Evolutionary conservation across 2,329 filamentous ascomycete genomes (phyloP), one percentile per base, ranked within the genome.

Genomic region (Aspergillus chevalieri): DNA sequence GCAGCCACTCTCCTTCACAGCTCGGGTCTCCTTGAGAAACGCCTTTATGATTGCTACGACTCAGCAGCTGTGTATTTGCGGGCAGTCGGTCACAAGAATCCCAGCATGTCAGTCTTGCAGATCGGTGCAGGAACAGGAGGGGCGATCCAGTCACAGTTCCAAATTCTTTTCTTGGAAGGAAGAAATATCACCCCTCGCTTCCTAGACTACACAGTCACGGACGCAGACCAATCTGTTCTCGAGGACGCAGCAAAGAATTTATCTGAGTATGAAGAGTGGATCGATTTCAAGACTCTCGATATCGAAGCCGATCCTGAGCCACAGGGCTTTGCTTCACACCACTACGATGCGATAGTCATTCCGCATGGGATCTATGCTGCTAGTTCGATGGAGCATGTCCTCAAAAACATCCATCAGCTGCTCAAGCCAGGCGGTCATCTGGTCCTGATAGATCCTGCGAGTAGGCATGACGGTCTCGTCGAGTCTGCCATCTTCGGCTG

Each of bases 81-180:
- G 2, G 10, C 60, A 5, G 17, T 64, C n/a, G 45, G 55, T 15
- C 48, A 61, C 26, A 57, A 57, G 8, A 53, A 61, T 19, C 61
- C 61, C 14, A 53, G 52, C 12, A 49, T 58, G 1, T 59, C 59
- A 9, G 56, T 64, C 7, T 49, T 64, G 3, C 58, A 64, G 26
- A 34, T 63, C 17, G 53, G 55, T 14, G 52, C 54, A 15, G 50
- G 56, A n/a, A 17, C 14, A 2, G 34, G 34, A 36, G n/a, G 6
- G 15, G 47, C 48, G 17, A 57, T 56, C 6, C 36, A 52, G 14
- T 52, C 55, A 4, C 43, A 36, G 3, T 26, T 42, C 14, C 49
- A 59, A 14, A 39, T 63, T 1, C 33, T 51, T 3, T 2, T 10
- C 1, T 30, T 59, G 3, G 7, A 34, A 2, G 44, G 28, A 1